A percentile compares a stretch with the other conserved stretches of the same genome.
phyloP scores from a whole-genome alignment of 2,329 filamentous ascomycete genomes.

The Zopfia rhizophila region DNA sequence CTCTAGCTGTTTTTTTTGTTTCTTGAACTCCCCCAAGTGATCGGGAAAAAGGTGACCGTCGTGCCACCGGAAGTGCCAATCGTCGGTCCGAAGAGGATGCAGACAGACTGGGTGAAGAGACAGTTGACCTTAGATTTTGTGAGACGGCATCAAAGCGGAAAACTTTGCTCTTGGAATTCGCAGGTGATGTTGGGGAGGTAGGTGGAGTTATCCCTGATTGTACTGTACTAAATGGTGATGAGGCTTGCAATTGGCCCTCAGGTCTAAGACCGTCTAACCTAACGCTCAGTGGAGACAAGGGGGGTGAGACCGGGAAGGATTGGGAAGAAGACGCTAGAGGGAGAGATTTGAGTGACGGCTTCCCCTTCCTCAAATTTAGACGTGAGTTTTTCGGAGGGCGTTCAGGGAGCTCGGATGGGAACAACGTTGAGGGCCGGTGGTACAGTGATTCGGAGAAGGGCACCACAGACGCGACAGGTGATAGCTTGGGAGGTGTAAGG shows the following conservation, averaged over 20 bases:
- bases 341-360: conserved; percentile 1
- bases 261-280: background rate
- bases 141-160: conserved; percentile 4
- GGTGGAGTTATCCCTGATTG: background rate
- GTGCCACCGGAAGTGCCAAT: too few species aligned
- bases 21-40: too few species aligned
- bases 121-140: conserved; percentile 3
- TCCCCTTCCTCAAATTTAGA: conserved; percentile 12
- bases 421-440: too few species aligned
- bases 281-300: conserved; percentile 1
- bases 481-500: too few species aligned
- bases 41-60: too few species aligned
- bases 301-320: background rate
- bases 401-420: conserved; percentile 15
- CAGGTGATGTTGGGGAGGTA: conserved; percentile 2
- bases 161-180: background rate
- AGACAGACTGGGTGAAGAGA: conserved; percentile 10
- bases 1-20: too few species aligned
- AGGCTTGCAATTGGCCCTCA: too few species aligned
- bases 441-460: too few species aligned
- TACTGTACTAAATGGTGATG: too few species aligned
- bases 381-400: conserved; percentile 12
- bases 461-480: too few species aligned
- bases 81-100: background rate
- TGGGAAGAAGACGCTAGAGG: background rate